phyloP scores from a whole-genome alignment of 805 yeast genomes.

The Myxozyma neglecta region DNA sequence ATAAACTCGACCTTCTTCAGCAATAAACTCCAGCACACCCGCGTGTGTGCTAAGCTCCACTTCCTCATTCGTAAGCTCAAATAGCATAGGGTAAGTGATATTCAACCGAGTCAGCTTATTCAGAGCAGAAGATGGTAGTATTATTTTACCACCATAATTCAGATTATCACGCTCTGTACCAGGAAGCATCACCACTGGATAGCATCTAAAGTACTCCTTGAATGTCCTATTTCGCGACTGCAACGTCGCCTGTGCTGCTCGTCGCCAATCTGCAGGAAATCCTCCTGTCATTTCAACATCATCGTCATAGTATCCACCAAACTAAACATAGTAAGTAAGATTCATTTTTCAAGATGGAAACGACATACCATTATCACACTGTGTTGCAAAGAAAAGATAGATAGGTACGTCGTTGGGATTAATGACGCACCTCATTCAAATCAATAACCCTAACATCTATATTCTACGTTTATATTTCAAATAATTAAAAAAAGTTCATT shows the following conservation, averaged over 20 bases:
- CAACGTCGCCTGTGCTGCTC: conserved; percentile 12
- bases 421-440: no score
- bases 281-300: conserved; percentile 19
- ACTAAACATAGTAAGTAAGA: no score
- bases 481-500: no score
- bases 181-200: conserved; percentile 89
- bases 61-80: conserved; percentile 71
- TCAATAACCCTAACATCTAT: no score
- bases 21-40: conserved; percentile 94
- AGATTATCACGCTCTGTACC: conserved; percentile 65
- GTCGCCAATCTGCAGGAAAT: conserved; percentile 11
- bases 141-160: conserved; percentile 93
- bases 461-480: no score
- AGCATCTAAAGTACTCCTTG: conserved; percentile 87
- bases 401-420: no score
- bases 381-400: no score
- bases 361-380: conserved; percentile 48
- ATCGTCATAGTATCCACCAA: conserved; percentile 28
- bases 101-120: conserved; percentile 85
- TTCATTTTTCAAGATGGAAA: no score
- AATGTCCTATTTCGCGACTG: conserved; percentile 46
- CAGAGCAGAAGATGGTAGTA: conserved; percentile 89
- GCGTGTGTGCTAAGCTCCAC: conserved; percentile 67
- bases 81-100: conserved; percentile 94
- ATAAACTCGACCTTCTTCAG: conserved; percentile 95